Evolutionary conservation across 129 eudicot genomes (phyloP), one percentile per base, ranked within the genome.

Genomic region (Tagetes patula): DNA sequence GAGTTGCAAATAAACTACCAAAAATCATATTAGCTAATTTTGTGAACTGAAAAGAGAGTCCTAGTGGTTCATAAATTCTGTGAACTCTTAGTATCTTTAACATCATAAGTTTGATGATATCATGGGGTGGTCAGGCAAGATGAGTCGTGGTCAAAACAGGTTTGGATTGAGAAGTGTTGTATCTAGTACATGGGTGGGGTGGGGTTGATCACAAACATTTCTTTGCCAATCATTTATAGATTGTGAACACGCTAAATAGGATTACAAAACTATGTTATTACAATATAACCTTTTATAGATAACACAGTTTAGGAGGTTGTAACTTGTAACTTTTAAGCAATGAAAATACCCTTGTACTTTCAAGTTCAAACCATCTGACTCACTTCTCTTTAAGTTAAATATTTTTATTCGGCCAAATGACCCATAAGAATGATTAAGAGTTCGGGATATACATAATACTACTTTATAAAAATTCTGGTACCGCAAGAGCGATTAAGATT

Each of bases 31-130:
- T 52, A 20, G 41, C 74, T 69, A 50, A 34, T 14, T 34, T 50
- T 37, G 63, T 14, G 32, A 69, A 34, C 6, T 69, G 33, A 72
- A 47, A 49, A 42, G 45, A 33, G 49, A 13, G 40, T 20, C 3
- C 55, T 61, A 43, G 37, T 12, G 33, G 62, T 69, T 5, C 33
- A 69, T 13, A n/a, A 69, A 36, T 8, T 58, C 8, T 13, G 32
- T 65, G 32, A 14, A 43, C 30, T 48, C 72, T 33, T 46, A 45
- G 72, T 43, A 68, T 47, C 32, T 68, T 68, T 66, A 66, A 8
- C 72, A 47, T 33, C 59, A 47, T 48, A 42, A 33, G 72, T 46
- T 40, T 64, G 20, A 61, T 37, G 37, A 34, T 30, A 61, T 61
- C 43, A 61, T 61, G 43, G 46, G 46, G 27, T 40, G 5, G 64